Evolutionary conservation across 345 rosid species (phyloP), one percentile per base, ranked within the genome.

Genomic region (Passiflora organensis): DNA sequence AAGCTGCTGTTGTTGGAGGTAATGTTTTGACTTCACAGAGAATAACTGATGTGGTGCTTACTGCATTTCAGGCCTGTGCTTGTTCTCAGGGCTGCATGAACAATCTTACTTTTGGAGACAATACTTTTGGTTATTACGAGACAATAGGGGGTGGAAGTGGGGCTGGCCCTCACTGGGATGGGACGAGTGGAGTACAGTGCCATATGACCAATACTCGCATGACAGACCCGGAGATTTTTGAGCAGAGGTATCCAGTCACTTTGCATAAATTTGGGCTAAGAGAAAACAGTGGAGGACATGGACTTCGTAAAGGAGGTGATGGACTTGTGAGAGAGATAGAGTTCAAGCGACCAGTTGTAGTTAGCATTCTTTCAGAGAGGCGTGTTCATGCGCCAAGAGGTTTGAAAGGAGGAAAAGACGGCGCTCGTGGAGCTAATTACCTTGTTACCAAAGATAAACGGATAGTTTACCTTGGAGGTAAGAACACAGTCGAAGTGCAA

Each of bases 41-140:
- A 71, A 73, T 93, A 41, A 89, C 99, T 44, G 99, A 93, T 60
- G 95, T 84, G 16, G 75, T 86, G 5, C 80, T 93, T 28, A 81
- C 90, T 28, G 94, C 96, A 43, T 93, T 93, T 66, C 84, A 83
- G 73, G 95, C 95, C 2, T 89, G 99, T 67, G 96, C 96, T 45
- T 93, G 99, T 63, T 84, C 96, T 43, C 96, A 93, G 66, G 95
- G 96, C 19, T 93, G 99, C 58, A 93, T 93, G 99, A 93, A 93
- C 64, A 93, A 93, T 71, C 88, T 93, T 62, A 89, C 99, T 50
- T 93, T 89, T 41, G 99, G 99, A 34, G 94, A 93, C 8, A 65
- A 80, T 37, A 82, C 89, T 15, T 93, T 84, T 22, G 96, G 99
- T 21, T 89, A 93, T 59, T 93, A 89, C 6, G 99, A 93, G 65